Evolutionary conservation across 106 monocot genomes (phyloP).

Genomic region (Dendrobium catenatum): DNA sequence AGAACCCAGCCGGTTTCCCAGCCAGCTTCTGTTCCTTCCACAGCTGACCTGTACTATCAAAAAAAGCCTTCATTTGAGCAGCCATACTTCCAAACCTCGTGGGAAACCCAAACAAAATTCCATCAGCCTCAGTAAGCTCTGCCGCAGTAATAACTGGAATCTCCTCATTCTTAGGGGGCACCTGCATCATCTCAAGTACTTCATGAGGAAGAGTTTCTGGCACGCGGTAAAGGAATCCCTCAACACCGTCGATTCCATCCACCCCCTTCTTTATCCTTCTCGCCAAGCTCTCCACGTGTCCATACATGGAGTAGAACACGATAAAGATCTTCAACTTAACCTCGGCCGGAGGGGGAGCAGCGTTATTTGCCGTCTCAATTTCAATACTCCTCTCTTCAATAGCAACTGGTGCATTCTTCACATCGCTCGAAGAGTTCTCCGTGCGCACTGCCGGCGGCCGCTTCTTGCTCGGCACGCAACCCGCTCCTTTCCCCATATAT

Average conservation of each 20-base stretch:
- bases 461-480: conserved; percentile 30
- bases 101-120: conserved; percentile 34
- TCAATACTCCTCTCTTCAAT: conserved; percentile 3
- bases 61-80: conserved; percentile 76
- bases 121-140: conserved; percentile 46
- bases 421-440: background rate
- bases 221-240: conserved; percentile 48
- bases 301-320: conserved; percentile 50
- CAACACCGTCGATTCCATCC: conserved; percentile 38
- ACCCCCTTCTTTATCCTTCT: conserved; percentile 35
- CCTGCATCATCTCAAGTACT: conserved; percentile 51
- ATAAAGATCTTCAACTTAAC: conserved; percentile 35
- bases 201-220: conserved; percentile 50
- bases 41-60: conserved; percentile 52
- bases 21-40: conserved; percentile 66
- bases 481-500: conserved; percentile 31
- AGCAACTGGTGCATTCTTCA: background rate
- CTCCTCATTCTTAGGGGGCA: conserved; percentile 28
- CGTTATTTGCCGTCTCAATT: too few relatives aligned
- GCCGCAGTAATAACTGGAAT: conserved; percentile 26
- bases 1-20: conserved; percentile 73
- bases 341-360: conserved; percentile 1
- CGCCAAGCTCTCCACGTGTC: conserved; percentile 39
- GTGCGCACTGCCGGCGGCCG: conserved; percentile 1
- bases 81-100: conserved; percentile 67